Evolutionary conservation across 495 filamentous ascomycete genomes (phyloP).

Genomic region (Tuber magnatum): DNA sequence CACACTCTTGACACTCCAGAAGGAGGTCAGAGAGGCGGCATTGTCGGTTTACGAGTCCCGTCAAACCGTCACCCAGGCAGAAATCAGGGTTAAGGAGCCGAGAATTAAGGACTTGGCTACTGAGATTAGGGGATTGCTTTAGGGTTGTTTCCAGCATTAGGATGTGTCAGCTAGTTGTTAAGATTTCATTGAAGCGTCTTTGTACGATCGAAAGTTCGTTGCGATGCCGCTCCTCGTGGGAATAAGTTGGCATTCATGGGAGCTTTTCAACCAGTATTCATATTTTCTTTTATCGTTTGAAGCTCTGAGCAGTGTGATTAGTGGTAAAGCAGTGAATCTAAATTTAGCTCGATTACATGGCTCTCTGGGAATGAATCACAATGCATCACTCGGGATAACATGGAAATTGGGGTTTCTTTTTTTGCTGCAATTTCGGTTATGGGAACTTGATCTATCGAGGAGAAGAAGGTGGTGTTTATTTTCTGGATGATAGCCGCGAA

Average conservation of each 20-base stretch:
- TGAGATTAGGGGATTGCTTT: slow-evolving; percentile 54
- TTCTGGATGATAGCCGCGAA: neutral
- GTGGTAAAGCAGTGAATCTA: neutral
- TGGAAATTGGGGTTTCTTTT: neutral
- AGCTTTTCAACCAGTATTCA: neutral
- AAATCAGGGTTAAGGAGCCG: slow-evolving; percentile 48
- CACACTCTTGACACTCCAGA: slow-evolving; percentile 57
- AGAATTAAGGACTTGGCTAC: slow-evolving; percentile 53
- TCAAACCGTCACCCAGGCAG: slow-evolving; percentile 44
- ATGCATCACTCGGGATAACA: neutral
- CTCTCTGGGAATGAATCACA: neutral
- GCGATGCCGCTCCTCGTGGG: neutral
- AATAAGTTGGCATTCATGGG: neutral
- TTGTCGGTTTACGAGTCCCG: slow-evolving; percentile 48
- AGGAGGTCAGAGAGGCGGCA: slow-evolving; percentile 47
- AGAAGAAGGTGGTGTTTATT: neutral
- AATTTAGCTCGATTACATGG: neutral
- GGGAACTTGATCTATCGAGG: neutral
- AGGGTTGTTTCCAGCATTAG: neutral
- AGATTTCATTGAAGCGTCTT: neutral
- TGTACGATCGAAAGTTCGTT: neutral
- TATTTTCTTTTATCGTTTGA: neutral
- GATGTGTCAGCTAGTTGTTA: neutral
- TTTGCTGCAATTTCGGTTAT: neutral
- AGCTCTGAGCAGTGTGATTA: neutral